Evolutionary conservation across 129 eudicot species (phyloP).

Genomic region (Artemisia argyi): DNA sequence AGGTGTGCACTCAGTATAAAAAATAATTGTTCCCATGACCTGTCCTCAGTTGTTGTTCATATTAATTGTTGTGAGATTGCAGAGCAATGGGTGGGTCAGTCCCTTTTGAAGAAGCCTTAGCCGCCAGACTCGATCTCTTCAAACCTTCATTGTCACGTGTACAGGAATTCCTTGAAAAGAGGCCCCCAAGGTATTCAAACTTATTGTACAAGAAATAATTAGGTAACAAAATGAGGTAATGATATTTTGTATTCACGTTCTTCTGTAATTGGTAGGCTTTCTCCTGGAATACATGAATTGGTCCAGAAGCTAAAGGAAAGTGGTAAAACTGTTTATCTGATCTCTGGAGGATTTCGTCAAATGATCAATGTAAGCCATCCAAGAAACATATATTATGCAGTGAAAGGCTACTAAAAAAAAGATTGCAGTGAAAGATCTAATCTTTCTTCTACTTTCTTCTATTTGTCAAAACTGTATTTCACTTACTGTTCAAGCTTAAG

Average conservation of each 20-base stretch:
- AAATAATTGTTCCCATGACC: not conserved
- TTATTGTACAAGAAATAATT: not conserved
- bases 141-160: slow-evolving; percentile 76
- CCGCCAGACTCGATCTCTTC: slow-evolving; percentile 79
- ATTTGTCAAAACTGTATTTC: too few relatives aligned
- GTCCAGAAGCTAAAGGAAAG: slow-evolving; percentile 74
- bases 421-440: too few relatives aligned
- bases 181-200: slow-evolving; percentile 67
- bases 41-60: slow-evolving; percentile 17
- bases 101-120: slow-evolving; percentile 91
- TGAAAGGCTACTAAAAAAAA: too few relatives aligned
- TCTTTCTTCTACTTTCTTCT: too few relatives aligned
- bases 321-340: slow-evolving; percentile 60
- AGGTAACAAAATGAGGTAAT: not conserved
- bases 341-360: slow-evolving; percentile 99
- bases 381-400: too few relatives aligned
- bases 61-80: slow-evolving; percentile 1
- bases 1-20: slow-evolving; percentile 42
- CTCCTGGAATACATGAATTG: slow-evolving; percentile 87
- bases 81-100: slow-evolving; percentile 98
- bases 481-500: too few relatives aligned
- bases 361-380: slow-evolving; percentile 80
- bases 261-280: slow-evolving; percentile 55
- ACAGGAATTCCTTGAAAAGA: slow-evolving; percentile 70
- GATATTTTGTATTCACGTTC: not conserved